Conservation (phyloP, 495 filamentous ascomycete genomes). For the Xylaria palmicola region DNA sequence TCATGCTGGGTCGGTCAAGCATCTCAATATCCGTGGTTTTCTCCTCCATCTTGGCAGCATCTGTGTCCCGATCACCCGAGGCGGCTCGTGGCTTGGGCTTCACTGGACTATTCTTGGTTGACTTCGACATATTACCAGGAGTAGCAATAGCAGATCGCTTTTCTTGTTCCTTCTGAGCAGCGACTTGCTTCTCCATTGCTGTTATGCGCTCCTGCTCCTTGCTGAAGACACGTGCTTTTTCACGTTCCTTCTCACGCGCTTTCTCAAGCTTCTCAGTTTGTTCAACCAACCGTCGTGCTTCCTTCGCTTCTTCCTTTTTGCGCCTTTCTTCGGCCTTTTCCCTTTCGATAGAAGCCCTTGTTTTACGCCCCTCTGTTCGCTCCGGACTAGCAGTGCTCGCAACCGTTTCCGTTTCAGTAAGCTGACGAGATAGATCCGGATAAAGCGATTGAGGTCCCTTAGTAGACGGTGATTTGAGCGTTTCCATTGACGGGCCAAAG, state of each 20-base stretch:
- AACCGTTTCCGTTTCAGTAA: slow-evolving; percentile 25
- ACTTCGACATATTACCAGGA: slow-evolving; percentile 38
- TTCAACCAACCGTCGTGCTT: slow-evolving; percentile 44
- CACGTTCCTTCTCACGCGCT: slow-evolving; percentile 55
- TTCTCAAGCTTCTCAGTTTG: slow-evolving; percentile 59
- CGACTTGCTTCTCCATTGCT: slow-evolving; percentile 47
- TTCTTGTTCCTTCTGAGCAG: slow-evolving; percentile 45
- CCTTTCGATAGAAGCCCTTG: slow-evolving; percentile 72
- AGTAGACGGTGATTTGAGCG: slow-evolving; percentile 32
- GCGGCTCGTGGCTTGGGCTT: slow-evolving; percentile 46
- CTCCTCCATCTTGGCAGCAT: slow-evolving; percentile 39
- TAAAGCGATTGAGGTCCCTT: slow-evolving; percentile 40
- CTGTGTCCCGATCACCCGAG: slow-evolving; percentile 38
- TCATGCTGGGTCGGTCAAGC: slow-evolving; percentile 47
- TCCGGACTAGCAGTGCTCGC: slow-evolving; percentile 38
- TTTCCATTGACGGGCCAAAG: slow-evolving; percentile 36
- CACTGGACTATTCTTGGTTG: slow-evolving; percentile 48
- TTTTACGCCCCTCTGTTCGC: slow-evolving; percentile 56
- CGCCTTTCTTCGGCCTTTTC: slow-evolving; percentile 63
- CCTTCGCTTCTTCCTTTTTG: slow-evolving; percentile 58
- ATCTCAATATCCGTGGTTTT: slow-evolving; percentile 44
- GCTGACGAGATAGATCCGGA: slow-evolving; percentile 43
- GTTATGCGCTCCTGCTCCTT: slow-evolving; percentile 60
- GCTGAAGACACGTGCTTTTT: slow-evolving; percentile 60
- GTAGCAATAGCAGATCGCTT: slow-evolving; percentile 30